Evolutionary conservation across 805 yeast genomes (phyloP).

Genomic region (Wickerhamomyces ciferrii): DNA sequence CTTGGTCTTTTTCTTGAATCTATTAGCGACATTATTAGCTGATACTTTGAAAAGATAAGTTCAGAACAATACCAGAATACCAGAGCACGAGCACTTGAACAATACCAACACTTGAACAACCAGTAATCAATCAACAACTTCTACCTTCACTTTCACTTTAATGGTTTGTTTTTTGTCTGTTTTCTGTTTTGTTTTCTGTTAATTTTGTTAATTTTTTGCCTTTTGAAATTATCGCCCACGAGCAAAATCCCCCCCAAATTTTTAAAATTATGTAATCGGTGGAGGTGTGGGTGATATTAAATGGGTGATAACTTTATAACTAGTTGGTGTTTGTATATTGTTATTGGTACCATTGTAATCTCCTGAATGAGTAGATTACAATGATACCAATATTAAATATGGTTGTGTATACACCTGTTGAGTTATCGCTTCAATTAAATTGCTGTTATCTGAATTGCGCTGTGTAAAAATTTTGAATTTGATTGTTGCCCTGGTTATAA

Average conservation of each 20-base stretch:
- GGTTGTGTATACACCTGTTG: no score
- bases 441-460: not conserved
- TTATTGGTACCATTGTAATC: not conserved
- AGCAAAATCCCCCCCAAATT: no score
- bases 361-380: not conserved
- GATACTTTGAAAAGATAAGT: not conserved
- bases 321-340: no score
- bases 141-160: no score
- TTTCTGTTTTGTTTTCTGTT: not conserved
- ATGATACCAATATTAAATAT: not conserved
- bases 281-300: not conserved
- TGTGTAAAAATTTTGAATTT: not conserved
- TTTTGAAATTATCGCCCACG: not conserved
- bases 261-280: not conserved
- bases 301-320: no score
- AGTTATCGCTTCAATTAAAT: no score
- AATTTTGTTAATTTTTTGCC: not conserved
- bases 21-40: conserved; percentile 17
- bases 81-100: no score
- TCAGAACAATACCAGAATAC: no score
- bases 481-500: not conserved
- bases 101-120: no score
- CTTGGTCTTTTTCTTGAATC: conserved; percentile 36
- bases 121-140: no score
- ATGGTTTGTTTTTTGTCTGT: not conserved